phyloP scores from a whole-genome alignment of 2,329 filamentous ascomycete genomes.

The Penicillium nordicum region DNA sequence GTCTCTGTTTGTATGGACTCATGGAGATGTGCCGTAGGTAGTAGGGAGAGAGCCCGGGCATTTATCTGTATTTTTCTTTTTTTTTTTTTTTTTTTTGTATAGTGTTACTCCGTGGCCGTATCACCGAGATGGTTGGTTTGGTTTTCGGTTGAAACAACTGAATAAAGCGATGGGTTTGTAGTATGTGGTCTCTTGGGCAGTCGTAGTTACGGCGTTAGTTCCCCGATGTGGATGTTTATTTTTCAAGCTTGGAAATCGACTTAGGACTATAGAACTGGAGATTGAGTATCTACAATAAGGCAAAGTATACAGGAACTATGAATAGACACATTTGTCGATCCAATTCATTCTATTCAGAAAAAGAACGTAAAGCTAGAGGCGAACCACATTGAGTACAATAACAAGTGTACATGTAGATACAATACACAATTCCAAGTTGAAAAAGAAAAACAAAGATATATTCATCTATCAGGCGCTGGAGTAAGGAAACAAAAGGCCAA shows the following conservation, averaged over 20 bases:
- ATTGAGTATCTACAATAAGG: no score
- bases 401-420: neutral
- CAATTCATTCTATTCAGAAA: neutral
- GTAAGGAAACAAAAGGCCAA: neutral
- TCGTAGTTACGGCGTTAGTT: neutral
- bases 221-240: neutral
- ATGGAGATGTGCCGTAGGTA: no score
- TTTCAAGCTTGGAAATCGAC: no score
- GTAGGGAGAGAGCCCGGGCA: no score
- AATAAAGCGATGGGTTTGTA: no score
- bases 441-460: conserved; percentile 2
- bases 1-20: no score
- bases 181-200: neutral
- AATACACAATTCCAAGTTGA: neutral
- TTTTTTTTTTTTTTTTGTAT: no score
- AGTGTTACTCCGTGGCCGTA: no score
- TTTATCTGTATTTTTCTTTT: no score
- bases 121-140: no score
- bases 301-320: no score
- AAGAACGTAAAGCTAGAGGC: neutral
- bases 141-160: no score
- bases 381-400: neutral
- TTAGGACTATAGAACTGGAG: neutral
- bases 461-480: conserved; percentile 9
- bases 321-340: neutral